A percentile compares a stretch with the other conserved stretches of the same genome.
Conservation (phyloP, 371 early-diverging fungal genomes). For the Syncephalis fuscata region DNA sequence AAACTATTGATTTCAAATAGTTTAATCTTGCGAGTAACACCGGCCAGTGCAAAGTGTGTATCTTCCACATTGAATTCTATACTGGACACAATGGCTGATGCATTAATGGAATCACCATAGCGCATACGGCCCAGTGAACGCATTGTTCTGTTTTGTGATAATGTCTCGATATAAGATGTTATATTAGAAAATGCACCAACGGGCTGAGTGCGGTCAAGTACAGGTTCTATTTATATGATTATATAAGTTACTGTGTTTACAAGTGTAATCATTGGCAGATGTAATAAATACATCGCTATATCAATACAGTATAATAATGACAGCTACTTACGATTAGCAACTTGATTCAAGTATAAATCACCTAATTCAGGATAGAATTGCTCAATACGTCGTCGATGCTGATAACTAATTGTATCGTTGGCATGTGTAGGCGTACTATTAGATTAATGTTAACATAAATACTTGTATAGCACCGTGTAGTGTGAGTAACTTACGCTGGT, state of each 20-base stretch:
- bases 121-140: conserved; percentile 51
- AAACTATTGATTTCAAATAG: conserved; percentile 64
- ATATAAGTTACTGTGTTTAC: conserved; percentile 9
- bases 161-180: conserved; percentile 40
- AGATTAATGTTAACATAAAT: too few relatives aligned
- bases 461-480: too few relatives aligned
- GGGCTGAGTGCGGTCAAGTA: background rate
- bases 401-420: background rate
- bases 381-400: background rate
- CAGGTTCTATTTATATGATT: conserved; percentile 9
- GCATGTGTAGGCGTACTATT: background rate
- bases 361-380: background rate
- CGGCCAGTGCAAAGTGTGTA: conserved; percentile 81
- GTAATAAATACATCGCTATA: conserved; percentile 20
- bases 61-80: conserved; percentile 88
- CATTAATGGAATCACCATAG: conserved; percentile 47
- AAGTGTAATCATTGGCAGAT: conserved; percentile 38
- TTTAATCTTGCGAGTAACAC: conserved; percentile 83
- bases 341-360: background rate
- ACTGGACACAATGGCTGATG: conserved; percentile 70
- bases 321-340: background rate
- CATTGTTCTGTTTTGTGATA: conserved; percentile 43
- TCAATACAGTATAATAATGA: background rate
- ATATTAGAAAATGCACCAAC: conserved; percentile 20
- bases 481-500: too few relatives aligned